phyloP scores from a whole-genome alignment of 2,329 filamentous ascomycete species.

The Grosmannia clavigera region DNA sequence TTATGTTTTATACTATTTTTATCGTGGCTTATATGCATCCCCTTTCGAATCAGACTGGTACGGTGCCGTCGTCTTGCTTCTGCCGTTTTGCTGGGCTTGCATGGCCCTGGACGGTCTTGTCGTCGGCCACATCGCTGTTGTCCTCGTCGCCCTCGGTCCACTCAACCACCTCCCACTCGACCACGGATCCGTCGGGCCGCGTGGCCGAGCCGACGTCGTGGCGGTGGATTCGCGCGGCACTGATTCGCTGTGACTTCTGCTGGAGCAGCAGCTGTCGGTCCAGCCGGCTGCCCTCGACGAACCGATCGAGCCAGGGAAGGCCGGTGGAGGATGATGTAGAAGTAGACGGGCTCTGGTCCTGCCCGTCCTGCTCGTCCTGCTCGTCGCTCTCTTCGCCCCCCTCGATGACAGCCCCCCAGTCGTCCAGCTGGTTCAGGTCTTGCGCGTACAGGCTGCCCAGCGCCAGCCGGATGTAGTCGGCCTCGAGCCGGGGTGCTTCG shows the following conservation, averaged over 20 bases:
- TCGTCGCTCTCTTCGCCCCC: slow-evolving; percentile 15
- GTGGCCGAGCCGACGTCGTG: slow-evolving; percentile 11
- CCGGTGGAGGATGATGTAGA: slow-evolving; percentile 41
- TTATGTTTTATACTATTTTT: neutral
- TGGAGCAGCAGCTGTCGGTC: slow-evolving; percentile 50
- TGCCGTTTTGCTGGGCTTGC: slow-evolving; percentile 33
- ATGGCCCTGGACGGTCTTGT: slow-evolving; percentile 11
- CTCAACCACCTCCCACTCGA: slow-evolving; percentile 80
- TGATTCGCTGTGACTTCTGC: slow-evolving; percentile 37
- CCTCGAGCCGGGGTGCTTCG: slow-evolving; percentile 57
- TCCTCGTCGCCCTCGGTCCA: slow-evolving; percentile 37
- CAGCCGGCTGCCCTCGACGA: slow-evolving; percentile 64
- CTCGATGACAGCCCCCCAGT: slow-evolving; percentile 58
- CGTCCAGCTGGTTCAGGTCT: slow-evolving; percentile 60
- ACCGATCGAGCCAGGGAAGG: slow-evolving; percentile 74
- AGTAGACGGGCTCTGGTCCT: slow-evolving; percentile 25
- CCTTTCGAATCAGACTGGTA: neutral
- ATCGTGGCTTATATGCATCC: neutral
- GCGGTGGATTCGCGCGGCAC: slow-evolving; percentile 7
- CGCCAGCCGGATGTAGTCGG: slow-evolving; percentile 68
- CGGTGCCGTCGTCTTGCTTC: slow-evolving; percentile 32
- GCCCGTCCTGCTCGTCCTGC: slow-evolving; percentile 15
- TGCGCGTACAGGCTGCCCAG: slow-evolving; percentile 63
- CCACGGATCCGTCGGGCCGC: slow-evolving; percentile 50
- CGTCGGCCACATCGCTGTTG: slow-evolving; percentile 10